These are phyloP conservation scores for Sisymbrium altissimum DNA, from an alignment of 345 rosid species.

Conservation along the genomic window DNA sequence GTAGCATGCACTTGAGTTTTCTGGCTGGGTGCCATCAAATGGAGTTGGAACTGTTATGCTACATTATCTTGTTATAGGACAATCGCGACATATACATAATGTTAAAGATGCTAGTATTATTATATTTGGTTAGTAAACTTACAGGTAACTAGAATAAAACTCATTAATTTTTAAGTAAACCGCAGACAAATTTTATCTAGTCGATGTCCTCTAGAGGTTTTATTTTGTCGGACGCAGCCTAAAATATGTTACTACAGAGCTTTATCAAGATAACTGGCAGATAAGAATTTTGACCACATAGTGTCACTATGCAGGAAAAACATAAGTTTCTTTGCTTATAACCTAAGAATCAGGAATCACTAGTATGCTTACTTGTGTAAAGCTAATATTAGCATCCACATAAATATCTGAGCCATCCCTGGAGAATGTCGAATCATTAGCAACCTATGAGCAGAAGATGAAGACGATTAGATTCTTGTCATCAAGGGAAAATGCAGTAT, in stretches of 20 bases:
- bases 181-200: background rate
- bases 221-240: background rate
- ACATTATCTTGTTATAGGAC: slow-evolving; percentile 12
- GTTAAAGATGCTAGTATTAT: background rate
- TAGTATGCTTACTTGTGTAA: slow-evolving; percentile 67
- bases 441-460: slow-evolving; percentile 51
- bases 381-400: slow-evolving; percentile 77
- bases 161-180: slow-evolving; percentile 4
- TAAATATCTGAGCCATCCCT: slow-evolving; percentile 91
- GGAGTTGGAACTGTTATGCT: background rate
- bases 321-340: background rate
- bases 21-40: slow-evolving; percentile 1
- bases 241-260: slow-evolving; percentile 2
- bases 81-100: background rate
- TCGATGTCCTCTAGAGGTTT: slow-evolving; percentile 9
- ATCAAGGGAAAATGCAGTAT: slow-evolving; percentile 15
- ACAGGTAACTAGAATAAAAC: background rate
- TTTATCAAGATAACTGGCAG: slow-evolving; percentile 14
- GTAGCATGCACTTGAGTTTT: slow-evolving; percentile 4
- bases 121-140: background rate
- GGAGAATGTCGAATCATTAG: slow-evolving; percentile 67
- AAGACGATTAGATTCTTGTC: slow-evolving; percentile 11
- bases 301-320: slow-evolving; percentile 11
- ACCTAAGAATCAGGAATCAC: slow-evolving; percentile 12
- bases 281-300: slow-evolving; percentile 1